Evolutionary conservation across 2,329 filamentous ascomycete species (phyloP).

Genomic region (Nectriaceae sp.): DNA sequence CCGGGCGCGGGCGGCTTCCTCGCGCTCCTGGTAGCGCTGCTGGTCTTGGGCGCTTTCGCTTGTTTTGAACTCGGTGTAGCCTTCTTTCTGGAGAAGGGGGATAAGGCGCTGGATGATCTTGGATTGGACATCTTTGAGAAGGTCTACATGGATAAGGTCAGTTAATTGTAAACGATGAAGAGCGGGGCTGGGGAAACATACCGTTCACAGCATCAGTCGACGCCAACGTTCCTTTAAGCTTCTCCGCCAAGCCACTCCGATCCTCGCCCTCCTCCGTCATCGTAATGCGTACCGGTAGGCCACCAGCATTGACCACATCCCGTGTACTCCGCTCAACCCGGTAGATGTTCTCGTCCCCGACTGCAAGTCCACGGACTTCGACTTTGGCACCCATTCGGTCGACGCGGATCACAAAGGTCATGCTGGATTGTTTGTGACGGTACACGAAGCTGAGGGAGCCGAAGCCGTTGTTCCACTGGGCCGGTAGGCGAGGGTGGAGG

Average conservation of each 20-base stretch:
- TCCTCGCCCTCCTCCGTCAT: slow-evolving; percentile 50
- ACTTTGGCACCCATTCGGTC: slow-evolving; percentile 81
- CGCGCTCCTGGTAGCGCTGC: neutral
- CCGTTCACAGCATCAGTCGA: slow-evolving; percentile 65
- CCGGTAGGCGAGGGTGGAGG: slow-evolving; percentile 65
- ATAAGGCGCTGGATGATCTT: slow-evolving; percentile 82
- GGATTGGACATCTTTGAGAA: slow-evolving; percentile 72
- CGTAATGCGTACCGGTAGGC: slow-evolving; percentile 58
- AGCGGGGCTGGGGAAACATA: slow-evolving; percentile 17
- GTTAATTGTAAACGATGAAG: neutral
- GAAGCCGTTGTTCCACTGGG: slow-evolving; percentile 76
- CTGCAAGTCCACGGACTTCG: slow-evolving; percentile 77
- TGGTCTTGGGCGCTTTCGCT: slow-evolving; percentile 42
- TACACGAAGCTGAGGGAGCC: slow-evolving; percentile 83
- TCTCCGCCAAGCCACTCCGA: slow-evolving; percentile 47
- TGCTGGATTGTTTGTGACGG: slow-evolving; percentile 79
- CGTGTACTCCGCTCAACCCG: slow-evolving; percentile 71
- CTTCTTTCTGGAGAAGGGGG: slow-evolving; percentile 74
- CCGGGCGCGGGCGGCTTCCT: neutral
- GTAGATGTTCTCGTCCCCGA: slow-evolving; percentile 79
- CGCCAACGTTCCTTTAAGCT: slow-evolving; percentile 68
- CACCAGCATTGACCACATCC: slow-evolving; percentile 70
- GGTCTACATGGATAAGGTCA: slow-evolving; percentile 42
- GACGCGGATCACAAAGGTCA: slow-evolving; percentile 80
- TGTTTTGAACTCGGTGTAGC: slow-evolving; percentile 66